Conservation (phyloP, 495 filamentous ascomycete genomes). For the Pseudevernia furfuracea region DNA sequence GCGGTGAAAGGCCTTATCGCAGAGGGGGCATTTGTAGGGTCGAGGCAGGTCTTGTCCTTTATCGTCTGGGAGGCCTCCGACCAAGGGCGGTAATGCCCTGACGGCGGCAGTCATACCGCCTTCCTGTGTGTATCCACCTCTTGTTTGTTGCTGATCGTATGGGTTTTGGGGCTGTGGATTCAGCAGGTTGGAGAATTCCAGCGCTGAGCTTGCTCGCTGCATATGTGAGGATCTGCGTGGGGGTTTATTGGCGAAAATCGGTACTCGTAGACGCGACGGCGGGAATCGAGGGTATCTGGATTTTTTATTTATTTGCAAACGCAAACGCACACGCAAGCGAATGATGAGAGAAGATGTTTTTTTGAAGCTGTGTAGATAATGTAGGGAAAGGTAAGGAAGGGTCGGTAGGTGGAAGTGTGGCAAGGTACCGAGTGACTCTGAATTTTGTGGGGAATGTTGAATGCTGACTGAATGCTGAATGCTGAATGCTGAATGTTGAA, state of each 20-base stretch:
- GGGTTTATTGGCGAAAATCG: constrained; percentile 15
- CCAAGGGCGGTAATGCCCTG: constrained; percentile 56
- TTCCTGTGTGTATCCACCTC: constrained; percentile 29
- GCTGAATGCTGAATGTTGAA: too few relatives aligned
- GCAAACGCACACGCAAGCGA: constrained; percentile 4
- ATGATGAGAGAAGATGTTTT: neutral
- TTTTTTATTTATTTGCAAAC: constrained; percentile 11
- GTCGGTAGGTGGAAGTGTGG: neutral
- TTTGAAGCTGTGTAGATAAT: neutral
- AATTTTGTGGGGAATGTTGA: neutral
- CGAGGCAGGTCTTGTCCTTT: constrained; percentile 76
- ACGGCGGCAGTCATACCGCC: constrained; percentile 61
- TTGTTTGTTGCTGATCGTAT: constrained; percentile 18
- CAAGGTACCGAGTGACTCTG: constrained; percentile 6
- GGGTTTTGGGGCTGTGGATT: constrained; percentile 44
- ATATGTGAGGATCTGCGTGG: constrained; percentile 36
- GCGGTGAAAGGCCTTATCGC: constrained; percentile 98
- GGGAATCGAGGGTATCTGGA: constrained; percentile 16
- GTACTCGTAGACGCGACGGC: constrained; percentile 18
- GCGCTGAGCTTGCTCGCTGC: constrained; percentile 62
- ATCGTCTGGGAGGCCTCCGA: constrained; percentile 56
- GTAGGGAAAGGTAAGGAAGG: neutral
- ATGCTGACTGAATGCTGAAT: too few relatives aligned
- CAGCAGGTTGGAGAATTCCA: constrained; percentile 73
- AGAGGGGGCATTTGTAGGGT: constrained; percentile 96